Conservation (phyloP, 176 grass and related monocot genomes). For the Oryza coarctata region DNA sequence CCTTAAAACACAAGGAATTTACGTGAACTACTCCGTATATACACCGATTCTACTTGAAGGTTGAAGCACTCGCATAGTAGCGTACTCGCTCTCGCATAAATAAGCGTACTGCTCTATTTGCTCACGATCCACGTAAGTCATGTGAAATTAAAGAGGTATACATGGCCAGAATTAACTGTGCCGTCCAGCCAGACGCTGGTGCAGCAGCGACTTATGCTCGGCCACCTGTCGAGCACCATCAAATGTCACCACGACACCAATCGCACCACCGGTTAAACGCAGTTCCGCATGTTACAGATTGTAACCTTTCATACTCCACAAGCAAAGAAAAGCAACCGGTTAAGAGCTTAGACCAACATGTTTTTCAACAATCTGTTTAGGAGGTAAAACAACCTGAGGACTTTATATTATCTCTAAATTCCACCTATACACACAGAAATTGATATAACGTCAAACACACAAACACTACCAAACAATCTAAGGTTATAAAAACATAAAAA, state of each 20-base stretch:
- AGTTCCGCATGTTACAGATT: background rate
- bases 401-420: background rate
- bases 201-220: background rate
- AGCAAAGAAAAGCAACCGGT: background rate
- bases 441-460: background rate
- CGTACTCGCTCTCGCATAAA: background rate
- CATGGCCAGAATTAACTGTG: background rate
- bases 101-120: background rate
- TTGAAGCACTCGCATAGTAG: background rate
- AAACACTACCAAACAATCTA: slow-evolving; percentile 1
- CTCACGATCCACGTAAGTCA: background rate
- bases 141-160: background rate
- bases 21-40: too few relatives aligned
- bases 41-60: too few relatives aligned
- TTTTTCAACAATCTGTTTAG: background rate
- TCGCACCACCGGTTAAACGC: background rate
- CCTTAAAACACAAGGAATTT: too few relatives aligned
- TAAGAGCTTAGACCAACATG: background rate
- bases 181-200: background rate
- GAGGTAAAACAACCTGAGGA: background rate
- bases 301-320: background rate
- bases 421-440: background rate
- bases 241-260: background rate
- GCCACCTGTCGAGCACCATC: background rate
- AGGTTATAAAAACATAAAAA: slow-evolving; percentile 38